Percentiles rank a stretch among this genome's conserved stretches.
phyloP scores from a whole-genome alignment of 352 stramenopile species.

The Globisporangium polare region DNA sequence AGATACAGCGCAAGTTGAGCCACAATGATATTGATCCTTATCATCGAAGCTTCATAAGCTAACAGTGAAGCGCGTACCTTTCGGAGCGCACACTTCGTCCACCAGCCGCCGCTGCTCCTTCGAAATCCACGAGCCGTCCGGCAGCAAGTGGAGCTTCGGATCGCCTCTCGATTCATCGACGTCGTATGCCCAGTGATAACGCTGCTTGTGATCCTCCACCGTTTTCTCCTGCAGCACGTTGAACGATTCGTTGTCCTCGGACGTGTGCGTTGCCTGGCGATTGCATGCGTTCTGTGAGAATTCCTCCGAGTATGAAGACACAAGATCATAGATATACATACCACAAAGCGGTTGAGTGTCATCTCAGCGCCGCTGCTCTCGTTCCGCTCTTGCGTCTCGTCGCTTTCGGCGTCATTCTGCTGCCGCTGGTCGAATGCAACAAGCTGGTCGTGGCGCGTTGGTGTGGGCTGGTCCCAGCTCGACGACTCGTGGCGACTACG shows the following conservation, averaged over 20 bases:
- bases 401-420: background rate
- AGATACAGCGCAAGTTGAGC: constrained; percentile 2
- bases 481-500: constrained; percentile 20
- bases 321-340: constrained; percentile 10
- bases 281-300: background rate
- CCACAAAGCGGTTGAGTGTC: constrained; percentile 74
- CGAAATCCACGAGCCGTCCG: constrained; percentile 70
- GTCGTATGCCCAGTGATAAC: constrained; percentile 82
- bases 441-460: constrained; percentile 8
- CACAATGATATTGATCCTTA: background rate
- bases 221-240: constrained; percentile 70
- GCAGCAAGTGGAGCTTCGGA: constrained; percentile 63
- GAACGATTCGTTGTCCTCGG: constrained; percentile 82
- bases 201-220: constrained; percentile 55
- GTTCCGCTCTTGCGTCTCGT: background rate
- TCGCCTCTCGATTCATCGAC: constrained; percentile 43
- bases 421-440: constrained; percentile 1
- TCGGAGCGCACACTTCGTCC: constrained; percentile 52
- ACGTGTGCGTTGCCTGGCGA: constrained; percentile 66
- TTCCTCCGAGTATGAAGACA: background rate
- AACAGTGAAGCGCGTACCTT: constrained; percentile 26
- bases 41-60: background rate
- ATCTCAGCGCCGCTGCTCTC: constrained; percentile 15
- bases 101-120: constrained; percentile 54
- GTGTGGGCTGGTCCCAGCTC: constrained; percentile 66